Evolutionary conservation across 192 early-diverging fungal species (phyloP).

Genomic region (Umbelopsis vinacea): DNA sequence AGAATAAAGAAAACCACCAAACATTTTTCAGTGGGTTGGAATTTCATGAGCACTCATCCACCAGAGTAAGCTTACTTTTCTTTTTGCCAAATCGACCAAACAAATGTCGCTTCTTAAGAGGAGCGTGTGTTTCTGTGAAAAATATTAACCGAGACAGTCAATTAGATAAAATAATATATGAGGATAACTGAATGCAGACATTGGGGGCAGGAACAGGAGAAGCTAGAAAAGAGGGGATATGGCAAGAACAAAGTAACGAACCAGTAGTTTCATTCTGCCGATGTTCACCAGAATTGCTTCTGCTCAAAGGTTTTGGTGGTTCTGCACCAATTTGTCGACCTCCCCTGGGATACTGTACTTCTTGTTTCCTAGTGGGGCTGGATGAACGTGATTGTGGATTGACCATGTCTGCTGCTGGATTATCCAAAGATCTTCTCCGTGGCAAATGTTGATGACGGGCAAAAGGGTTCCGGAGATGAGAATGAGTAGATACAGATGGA

Average conservation of each 20-base stretch:
- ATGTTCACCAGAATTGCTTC: conserved; percentile 6
- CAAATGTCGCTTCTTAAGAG: conserved; percentile 28
- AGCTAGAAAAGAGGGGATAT: neutral
- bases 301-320: neutral
- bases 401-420: conserved; percentile 17
- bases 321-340: conserved; percentile 19
- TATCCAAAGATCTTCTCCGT: conserved; percentile 21
- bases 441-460: conserved; percentile 10
- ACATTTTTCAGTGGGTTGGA: neutral
- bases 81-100: conserved; percentile 34
- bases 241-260: neutral
- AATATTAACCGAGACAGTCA: neutral
- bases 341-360: conserved; percentile 12
- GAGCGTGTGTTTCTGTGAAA: neutral
- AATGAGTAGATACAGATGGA: conserved; percentile 8
- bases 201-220: neutral
- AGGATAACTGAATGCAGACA: neutral
- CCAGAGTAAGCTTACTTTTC: conserved; percentile 29
- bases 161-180: neutral
- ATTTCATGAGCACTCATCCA: neutral
- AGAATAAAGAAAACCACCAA: neutral
- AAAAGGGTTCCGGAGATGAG: conserved; percentile 11
- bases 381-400: conserved; percentile 20
- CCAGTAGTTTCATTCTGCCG: neutral
- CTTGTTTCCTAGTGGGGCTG: conserved; percentile 14